Percentiles rank a stretch among this genome's conserved stretches.
Conservation (phyloP, 2,329 filamentous ascomycete genomes). For the Parastagonospora avenae region DNA sequence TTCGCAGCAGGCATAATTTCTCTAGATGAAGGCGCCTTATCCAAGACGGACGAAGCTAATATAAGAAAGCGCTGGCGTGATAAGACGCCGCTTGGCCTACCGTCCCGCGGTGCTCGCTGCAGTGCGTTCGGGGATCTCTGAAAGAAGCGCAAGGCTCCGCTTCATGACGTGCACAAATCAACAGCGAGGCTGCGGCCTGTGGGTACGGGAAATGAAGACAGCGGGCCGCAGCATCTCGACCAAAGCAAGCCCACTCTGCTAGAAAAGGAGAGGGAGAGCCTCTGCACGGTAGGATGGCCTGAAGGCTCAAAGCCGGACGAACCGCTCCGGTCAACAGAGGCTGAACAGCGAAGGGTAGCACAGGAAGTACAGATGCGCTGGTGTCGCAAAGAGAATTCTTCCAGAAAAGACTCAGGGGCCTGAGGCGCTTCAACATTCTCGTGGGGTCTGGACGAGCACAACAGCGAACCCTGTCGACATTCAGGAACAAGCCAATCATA, state of each 20-base stretch:
- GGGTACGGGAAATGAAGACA: slow-evolving; percentile 39
- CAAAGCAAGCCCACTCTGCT: slow-evolving; percentile 15
- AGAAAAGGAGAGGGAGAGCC: slow-evolving; percentile 15
- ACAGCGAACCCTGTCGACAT: slow-evolving; percentile 19
- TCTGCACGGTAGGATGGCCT: slow-evolving; percentile 7
- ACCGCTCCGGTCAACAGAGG: slow-evolving; percentile 2
- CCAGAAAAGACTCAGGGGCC: slow-evolving; percentile 22
- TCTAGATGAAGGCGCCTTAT: slow-evolving; percentile 11
- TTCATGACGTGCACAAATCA: slow-evolving; percentile 30
- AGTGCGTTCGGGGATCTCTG: slow-evolving; percentile 12
- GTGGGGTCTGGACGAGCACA: slow-evolving; percentile 17
- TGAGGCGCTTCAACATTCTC: slow-evolving; percentile 21
- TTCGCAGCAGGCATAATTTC: slow-evolving; percentile 21
- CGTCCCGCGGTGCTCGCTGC: slow-evolving; percentile 8
- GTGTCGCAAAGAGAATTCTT: slow-evolving; percentile 1
- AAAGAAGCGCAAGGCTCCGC: slow-evolving; percentile 23
- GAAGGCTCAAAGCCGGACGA: slow-evolving; percentile 5
- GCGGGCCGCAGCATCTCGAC: slow-evolving; percentile 23
- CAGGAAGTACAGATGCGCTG: slow-evolving; percentile 2
- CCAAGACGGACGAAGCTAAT: slow-evolving; percentile 19
- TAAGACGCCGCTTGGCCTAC: slow-evolving; percentile 14
- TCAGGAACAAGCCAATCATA: slow-evolving; percentile 28
- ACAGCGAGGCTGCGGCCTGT: slow-evolving; percentile 32
- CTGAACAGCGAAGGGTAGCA: not conserved
- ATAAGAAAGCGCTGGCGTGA: slow-evolving; percentile 16